A percentile compares a stretch with the other conserved stretches of the same genome.
phyloP scores from a whole-genome alignment of 176 grass and related monocot species.

The Raddia distichophylla region DNA sequence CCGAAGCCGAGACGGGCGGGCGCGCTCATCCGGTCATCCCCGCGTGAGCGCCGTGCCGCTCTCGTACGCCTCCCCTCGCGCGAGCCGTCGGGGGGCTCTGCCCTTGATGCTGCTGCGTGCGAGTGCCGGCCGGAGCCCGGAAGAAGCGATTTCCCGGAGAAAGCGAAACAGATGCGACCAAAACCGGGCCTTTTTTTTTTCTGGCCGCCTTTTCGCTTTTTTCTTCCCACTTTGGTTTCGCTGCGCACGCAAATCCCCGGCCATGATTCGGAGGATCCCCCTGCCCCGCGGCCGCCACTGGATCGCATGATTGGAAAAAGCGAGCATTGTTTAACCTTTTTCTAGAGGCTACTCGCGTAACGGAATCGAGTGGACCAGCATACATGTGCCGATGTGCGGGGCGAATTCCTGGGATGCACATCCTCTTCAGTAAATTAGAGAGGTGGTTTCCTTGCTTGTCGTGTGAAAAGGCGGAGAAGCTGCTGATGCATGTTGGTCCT shows the following conservation, averaged over 20 bases:
- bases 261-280: slow-evolving; percentile 21
- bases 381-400: too few relatives aligned
- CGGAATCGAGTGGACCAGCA: background rate
- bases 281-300: background rate
- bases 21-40: too few relatives aligned
- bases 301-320: slow-evolving; percentile 21
- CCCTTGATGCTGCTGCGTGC: too few relatives aligned
- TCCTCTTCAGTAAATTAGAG: too few relatives aligned
- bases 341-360: background rate
- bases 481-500: too few relatives aligned
- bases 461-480: too few relatives aligned
- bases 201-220: background rate
- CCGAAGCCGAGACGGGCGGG: background rate
- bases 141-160: too few relatives aligned
- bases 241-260: slow-evolving; percentile 5
- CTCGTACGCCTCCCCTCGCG: background rate
- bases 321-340: background rate
- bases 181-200: slow-evolving; percentile 14
- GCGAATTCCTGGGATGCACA: too few relatives aligned
- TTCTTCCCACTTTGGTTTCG: background rate
- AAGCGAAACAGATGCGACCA: slow-evolving; percentile 32
- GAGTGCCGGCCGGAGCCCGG: background rate
- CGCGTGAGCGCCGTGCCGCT: too few relatives aligned
- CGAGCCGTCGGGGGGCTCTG: background rate
- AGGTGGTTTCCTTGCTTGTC: too few relatives aligned